Evolutionary conservation across 495 filamentous ascomycete genomes (phyloP).

Genomic region (Talaromyces stipitatus): DNA sequence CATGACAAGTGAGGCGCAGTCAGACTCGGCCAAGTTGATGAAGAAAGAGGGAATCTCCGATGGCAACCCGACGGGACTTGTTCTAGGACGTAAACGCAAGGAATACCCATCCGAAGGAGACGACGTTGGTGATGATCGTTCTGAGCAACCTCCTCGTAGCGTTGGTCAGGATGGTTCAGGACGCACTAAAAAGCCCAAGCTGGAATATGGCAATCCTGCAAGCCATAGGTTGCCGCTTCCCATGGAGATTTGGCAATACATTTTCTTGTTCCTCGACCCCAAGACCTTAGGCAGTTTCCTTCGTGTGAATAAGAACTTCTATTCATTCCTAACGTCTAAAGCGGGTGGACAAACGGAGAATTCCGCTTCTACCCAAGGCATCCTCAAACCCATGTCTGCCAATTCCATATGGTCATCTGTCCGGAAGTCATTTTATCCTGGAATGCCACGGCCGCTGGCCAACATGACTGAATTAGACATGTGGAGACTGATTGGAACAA

Average conservation of each 20-base stretch:
- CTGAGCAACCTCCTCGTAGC: neutral
- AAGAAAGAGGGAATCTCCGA: neutral
- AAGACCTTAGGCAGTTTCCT: constrained; percentile 19
- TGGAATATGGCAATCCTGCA: neutral
- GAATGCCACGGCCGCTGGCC: constrained; percentile 37
- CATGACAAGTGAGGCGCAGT: neutral
- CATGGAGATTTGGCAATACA: constrained; percentile 24
- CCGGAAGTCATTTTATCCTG: constrained; percentile 29
- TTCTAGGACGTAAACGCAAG: constrained; percentile 7
- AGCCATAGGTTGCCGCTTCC: constrained; percentile 16
- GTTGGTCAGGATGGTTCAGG: neutral
- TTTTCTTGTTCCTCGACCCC: constrained; percentile 26
- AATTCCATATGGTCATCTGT: constrained; percentile 39
- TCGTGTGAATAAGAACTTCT: constrained; percentile 21
- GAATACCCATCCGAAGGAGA: neutral
- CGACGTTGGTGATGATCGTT: neutral
- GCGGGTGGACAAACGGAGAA: neutral
- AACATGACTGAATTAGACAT: constrained; percentile 37
- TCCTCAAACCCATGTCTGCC: constrained; percentile 24
- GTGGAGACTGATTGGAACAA: constrained; percentile 36
- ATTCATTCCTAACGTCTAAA: constrained; percentile 25
- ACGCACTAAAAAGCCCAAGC: neutral
- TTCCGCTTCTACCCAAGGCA: constrained; percentile 11
- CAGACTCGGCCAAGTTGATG: neutral
- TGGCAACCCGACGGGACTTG: neutral